These are phyloP conservation scores for Alternaria arborescens DNA, from an alignment of 2,329 filamentous ascomycete genomes.

Conservation along the genomic window DNA sequence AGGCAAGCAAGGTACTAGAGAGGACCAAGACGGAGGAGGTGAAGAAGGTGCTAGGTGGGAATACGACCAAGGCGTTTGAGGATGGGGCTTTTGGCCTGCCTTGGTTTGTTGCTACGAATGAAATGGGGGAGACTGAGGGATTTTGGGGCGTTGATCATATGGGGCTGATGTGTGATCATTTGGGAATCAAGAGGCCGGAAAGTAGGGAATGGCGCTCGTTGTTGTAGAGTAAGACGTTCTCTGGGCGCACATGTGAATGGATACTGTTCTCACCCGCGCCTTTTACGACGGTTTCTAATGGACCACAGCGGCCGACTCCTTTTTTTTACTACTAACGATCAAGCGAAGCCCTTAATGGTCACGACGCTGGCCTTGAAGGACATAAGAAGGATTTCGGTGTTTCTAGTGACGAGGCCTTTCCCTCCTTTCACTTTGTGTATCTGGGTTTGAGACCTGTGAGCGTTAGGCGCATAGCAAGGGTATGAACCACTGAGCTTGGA, in stretches of 20 bases:
- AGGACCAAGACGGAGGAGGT: constrained; percentile 51
- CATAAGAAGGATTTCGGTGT: neutral
- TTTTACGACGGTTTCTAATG: neutral
- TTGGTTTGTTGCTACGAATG: constrained; percentile 66
- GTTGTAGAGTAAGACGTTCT: constrained; percentile 35
- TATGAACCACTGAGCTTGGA: neutral
- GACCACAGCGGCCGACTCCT: neutral
- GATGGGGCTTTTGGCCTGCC: constrained; percentile 69
- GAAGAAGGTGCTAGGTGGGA: constrained; percentile 58
- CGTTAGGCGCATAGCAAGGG: neutral
- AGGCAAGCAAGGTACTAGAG: constrained; percentile 54
- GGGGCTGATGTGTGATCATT: constrained; percentile 61
- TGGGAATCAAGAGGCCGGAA: constrained; percentile 58
- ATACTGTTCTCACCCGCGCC: neutral
- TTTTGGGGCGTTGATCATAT: constrained; percentile 71
- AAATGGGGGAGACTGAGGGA: constrained; percentile 61
- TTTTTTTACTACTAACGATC: neutral
- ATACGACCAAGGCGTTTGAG: constrained; percentile 61
- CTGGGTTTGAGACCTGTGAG: neutral
- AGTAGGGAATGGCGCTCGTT: constrained; percentile 51
- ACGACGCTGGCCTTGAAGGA: neutral
- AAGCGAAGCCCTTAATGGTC: neutral
- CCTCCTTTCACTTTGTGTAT: neutral
- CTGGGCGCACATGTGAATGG: neutral
- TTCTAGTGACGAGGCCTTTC: neutral